These are phyloP conservation scores for Aureobasidium sp. DNA, from an alignment of 2,329 filamentous ascomycete genomes.

Conservation along the genomic window DNA sequence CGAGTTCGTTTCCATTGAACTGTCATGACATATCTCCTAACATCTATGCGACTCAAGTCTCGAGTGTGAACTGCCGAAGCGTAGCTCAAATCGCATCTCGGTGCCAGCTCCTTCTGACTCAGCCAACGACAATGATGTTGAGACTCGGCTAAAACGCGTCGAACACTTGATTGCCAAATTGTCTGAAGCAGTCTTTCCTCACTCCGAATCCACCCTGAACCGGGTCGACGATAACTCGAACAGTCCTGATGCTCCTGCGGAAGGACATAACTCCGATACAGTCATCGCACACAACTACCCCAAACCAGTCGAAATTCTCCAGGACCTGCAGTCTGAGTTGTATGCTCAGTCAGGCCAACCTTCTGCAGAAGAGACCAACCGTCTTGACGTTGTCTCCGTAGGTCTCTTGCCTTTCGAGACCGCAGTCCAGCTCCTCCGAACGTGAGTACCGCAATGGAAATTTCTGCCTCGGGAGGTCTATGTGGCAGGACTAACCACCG, in stretches of 20 bases:
- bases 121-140: not conserved
- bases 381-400: not conserved
- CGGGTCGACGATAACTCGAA: not conserved
- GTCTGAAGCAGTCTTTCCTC: not conserved
- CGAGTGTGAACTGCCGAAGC: not conserved
- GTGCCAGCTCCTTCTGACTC: not conserved
- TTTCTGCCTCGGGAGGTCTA: too few species aligned
- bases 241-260: not conserved
- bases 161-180: not conserved
- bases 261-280: not conserved
- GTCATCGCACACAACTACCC: not conserved
- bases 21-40: not conserved
- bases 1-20: not conserved
- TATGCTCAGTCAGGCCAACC: not conserved
- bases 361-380: not conserved
- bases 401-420: not conserved
- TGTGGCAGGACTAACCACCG: too few species aligned
- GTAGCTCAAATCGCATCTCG: not conserved
- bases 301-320: constrained; percentile 4
- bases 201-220: not conserved
- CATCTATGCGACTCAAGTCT: not conserved
- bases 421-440: not conserved
- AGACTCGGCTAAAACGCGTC: not conserved
- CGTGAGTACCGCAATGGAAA: too few species aligned
- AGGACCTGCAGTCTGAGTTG: constrained; percentile 8